Evolutionary conservation across 306 rosid genomes (phyloP).

Genomic region (Potentilla sterilis): DNA sequence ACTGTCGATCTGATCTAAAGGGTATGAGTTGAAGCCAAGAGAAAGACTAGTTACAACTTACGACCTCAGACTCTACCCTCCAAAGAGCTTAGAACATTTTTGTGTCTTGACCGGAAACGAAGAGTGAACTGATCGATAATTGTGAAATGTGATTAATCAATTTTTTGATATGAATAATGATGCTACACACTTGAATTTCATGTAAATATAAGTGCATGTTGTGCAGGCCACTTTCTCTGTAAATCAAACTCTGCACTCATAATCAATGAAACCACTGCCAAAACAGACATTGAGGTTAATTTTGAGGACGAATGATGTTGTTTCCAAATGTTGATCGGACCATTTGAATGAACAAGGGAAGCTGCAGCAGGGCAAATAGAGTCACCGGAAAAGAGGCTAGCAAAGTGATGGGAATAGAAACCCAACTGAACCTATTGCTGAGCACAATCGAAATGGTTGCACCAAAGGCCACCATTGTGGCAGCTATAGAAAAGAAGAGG

Average conservation of each 20-base stretch:
- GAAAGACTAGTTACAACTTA: no score
- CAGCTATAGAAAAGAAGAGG: conserved; percentile 41
- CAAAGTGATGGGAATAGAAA: background rate
- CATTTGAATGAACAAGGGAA: conserved; percentile 20
- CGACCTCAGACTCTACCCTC: no score
- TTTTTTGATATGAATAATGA: no score
- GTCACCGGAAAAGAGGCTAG: background rate
- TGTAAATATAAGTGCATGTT: no score
- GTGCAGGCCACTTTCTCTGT: no score
- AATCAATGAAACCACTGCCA: background rate
- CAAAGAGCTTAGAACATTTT: no score
- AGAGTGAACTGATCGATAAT: no score
- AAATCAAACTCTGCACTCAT: background rate
- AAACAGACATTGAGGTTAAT: background rate
- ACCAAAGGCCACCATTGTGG: conserved; percentile 44
- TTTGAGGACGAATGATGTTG: conserved; percentile 1
- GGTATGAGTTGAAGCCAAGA: no score
- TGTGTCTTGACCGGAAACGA: no score
- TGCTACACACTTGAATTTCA: no score
- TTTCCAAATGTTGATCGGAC: conserved; percentile 10
- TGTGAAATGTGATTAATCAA: no score
- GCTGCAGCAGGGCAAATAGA: conserved; percentile 2
- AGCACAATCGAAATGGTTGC: background rate
- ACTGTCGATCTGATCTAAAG: no score
- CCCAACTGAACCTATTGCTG: background rate